A percentile compares a stretch with the other conserved stretches of the same genome.
These are phyloP conservation scores for Tuber indicum DNA, from an alignment of 495 filamentous ascomycete species.

Conservation along the genomic window DNA sequence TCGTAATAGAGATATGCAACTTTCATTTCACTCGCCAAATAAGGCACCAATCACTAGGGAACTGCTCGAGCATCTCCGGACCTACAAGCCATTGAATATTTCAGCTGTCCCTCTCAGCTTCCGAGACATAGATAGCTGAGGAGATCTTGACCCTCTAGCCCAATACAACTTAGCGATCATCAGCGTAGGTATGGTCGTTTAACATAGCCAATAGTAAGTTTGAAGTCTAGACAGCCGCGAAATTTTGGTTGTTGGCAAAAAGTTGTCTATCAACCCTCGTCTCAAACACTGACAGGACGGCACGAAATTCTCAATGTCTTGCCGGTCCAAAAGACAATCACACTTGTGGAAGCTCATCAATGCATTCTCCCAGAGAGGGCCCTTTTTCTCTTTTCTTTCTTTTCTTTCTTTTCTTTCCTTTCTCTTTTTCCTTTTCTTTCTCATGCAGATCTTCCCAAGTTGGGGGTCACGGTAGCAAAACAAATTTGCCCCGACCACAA, in stretches of 20 bases:
- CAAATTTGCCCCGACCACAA: neutral
- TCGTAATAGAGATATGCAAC: neutral
- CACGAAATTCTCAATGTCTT: neutral
- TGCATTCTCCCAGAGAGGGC: neutral
- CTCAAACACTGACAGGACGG: neutral
- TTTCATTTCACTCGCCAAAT: neutral
- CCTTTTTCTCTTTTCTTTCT: too few species aligned
- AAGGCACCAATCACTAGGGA: neutral
- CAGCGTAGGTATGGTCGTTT: neutral
- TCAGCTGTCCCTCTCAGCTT: neutral
- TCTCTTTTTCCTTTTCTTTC: too few species aligned
- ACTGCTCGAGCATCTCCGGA: neutral
- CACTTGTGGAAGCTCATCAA: neutral
- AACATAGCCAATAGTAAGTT: neutral
- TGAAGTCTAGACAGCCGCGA: neutral
- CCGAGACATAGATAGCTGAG: neutral
- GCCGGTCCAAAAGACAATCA: neutral
- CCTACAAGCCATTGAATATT: neutral
- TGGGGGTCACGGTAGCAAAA: neutral
- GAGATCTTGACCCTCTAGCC: neutral
- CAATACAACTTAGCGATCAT: neutral
- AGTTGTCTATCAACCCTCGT: neutral
- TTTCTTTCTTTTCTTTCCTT: too few species aligned
- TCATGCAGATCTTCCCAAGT: neutral
- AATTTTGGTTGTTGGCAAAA: neutral